Base-by-base conservation (phyloP, 1,284 basidiomycete genomes). In the Inonotus hispidus region DNA sequence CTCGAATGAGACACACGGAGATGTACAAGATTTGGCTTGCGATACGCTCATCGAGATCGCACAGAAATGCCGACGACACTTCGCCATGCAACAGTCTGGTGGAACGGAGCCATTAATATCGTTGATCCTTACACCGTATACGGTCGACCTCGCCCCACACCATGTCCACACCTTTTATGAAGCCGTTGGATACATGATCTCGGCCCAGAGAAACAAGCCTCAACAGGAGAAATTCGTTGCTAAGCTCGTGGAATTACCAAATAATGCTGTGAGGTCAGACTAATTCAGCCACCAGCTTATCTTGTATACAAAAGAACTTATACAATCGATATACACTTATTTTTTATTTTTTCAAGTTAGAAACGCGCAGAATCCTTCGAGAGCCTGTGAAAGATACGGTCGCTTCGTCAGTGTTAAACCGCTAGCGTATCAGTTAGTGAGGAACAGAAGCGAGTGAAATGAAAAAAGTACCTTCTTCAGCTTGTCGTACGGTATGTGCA, bases 21-120 rank as follows among this genome's bases (percentile, higher is more conserved):
- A 93, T 80, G 97, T 99, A 11, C 97, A 99, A 75, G 97, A 99
- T 75, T 99, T 99, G 97, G 97, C 97, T 53, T 99, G 97, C 75
- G 97, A 99, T 74, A 99, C 97, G 0, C 99, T 99, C 77, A 98
- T 99, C 81, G 99, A 99, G 78, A 99, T 99, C 69, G 95, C 97
- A 21, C 96, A 99, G 73, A 99, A 98, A 76, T 99, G 97, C 73
- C 84, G 95, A 53, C 84, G 96, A 59, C 97, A 99, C 75, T 99
- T 99, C 69, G 95, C 99, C 63, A 96, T 98, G 88, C 94, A 97
- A 72, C 97, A 99, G 75, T 90, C 93, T 1, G 95, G 95, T 65
- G 97, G 99, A 75, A 87, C 88, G 64, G 97, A 99, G 72, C 97
- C 97, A 0, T 99, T 99, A 99, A 77, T 98, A 99, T 63, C 77